Base-by-base conservation (phyloP, 2,329 filamentous ascomycete genomes). In the Tolypocladium guangdongense region DNA sequence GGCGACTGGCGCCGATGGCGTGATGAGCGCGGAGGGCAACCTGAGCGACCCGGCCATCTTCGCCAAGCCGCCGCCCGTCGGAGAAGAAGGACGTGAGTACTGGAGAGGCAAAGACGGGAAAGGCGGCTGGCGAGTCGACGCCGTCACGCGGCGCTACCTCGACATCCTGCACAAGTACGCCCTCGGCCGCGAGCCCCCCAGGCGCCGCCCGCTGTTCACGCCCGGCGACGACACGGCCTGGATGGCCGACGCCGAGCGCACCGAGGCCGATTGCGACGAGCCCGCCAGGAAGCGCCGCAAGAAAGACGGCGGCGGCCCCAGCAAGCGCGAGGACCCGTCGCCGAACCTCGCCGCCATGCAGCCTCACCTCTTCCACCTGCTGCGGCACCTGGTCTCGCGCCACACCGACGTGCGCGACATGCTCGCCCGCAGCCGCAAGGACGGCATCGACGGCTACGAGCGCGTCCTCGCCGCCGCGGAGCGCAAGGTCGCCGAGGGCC, bases 11-110 rank as follows among this genome's bases (percentile, higher is more conserved):
- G 92, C 86, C 2, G 93, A 99, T 67, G 93, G 81, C 20, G 83
- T 99, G 51, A 97, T 99, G 93, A 92, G 87, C 60, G 93, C 93
- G 6, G 93, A 99, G 70, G 93, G 90, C 0, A 96, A 96, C 65
- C 78, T 99, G 0, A 92, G 90, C 64, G 90, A 99, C 65, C 93
- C 93, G 0, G 84, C 83, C 2, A 86, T 99, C 45, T 99, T 99
- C 64, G 83, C 86, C 16, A 71, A 75, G 35, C 76, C 83, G 18
- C 90, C 90, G 0, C 66, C 79, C 0, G 63, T 74, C 0, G 87
- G 84, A 0, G 68, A 83, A 48, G 83, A 88, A 66, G 83, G 82
- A 0, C 78, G 86, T 55, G 90, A 95, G 63, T 97, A 93, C 69
- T 97, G 92, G 91, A 78, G 87, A 36, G 89, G 88, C 0, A 77